phyloP scores from a whole-genome alignment of 192 early-diverging fungal species.

The Entomortierella parvispora region DNA sequence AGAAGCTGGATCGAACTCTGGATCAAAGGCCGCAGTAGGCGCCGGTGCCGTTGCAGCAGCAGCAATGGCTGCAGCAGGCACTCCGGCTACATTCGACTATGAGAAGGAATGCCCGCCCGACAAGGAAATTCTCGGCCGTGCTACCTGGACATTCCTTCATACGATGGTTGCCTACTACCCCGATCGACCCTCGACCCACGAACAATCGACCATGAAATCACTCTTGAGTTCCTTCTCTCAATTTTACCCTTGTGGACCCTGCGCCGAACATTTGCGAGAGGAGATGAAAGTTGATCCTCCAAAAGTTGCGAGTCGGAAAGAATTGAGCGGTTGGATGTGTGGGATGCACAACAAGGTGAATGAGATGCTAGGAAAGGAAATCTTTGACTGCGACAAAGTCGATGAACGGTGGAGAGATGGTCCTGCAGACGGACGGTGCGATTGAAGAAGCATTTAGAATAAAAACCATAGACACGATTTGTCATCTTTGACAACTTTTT shows the following conservation, averaged over 20 bases:
- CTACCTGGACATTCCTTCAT: constrained; percentile 98
- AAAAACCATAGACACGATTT: constrained; percentile 5
- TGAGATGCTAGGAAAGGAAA: constrained; percentile 82
- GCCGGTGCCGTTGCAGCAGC: constrained; percentile 1
- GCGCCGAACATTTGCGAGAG: constrained; percentile 84
- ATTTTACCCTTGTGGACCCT: constrained; percentile 94
- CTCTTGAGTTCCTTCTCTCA: constrained; percentile 81
- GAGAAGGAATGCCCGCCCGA: constrained; percentile 84
- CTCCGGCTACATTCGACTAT: constrained; percentile 38
- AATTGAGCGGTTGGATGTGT: constrained; percentile 90
- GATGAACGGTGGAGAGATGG: constrained; percentile 94
- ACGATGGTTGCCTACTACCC: constrained; percentile 99
- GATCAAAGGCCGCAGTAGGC: constrained; percentile 5
- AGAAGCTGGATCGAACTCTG: background rate
- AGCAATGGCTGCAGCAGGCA: background rate
- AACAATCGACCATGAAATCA: constrained; percentile 80
- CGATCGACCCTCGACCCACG: constrained; percentile 69
- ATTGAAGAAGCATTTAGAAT: constrained; percentile 35
- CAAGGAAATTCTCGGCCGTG: constrained; percentile 78
- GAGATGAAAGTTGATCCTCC: constrained; percentile 85
- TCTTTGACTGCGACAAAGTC: constrained; percentile 94
- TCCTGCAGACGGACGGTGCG: constrained; percentile 77
- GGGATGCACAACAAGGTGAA: constrained; percentile 97
- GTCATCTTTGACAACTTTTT: too few species aligned
- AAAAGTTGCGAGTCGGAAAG: constrained; percentile 70